These are phyloP conservation scores for Nemania abortiva DNA, from an alignment of 2,329 filamentous ascomycete species.

Conservation along the genomic window DNA sequence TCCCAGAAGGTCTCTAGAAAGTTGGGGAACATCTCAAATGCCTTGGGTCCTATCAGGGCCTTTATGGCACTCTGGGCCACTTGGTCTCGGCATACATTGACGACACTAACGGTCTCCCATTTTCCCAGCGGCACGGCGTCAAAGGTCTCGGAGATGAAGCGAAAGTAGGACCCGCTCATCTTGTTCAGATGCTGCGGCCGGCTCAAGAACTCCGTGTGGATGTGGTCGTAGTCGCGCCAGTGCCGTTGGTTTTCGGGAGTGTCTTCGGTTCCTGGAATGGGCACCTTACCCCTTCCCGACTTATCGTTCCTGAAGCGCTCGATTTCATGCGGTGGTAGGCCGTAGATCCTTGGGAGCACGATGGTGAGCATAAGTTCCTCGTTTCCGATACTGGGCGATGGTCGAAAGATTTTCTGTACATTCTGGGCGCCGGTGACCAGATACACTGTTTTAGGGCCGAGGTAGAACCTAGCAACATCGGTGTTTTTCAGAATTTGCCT, in stretches of 20 bases:
- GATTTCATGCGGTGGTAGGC: background rate
- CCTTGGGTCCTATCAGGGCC: background rate
- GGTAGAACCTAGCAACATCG: background rate
- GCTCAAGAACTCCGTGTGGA: too few relatives aligned
- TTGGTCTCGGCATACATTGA: background rate
- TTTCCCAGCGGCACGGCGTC: background rate
- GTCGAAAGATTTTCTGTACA: background rate
- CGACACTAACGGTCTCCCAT: background rate
- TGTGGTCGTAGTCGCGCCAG: too few relatives aligned
- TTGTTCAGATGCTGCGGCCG: too few relatives aligned
- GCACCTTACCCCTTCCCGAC: background rate
- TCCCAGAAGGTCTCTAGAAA: conserved; percentile 12
- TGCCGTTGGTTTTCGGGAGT: too few relatives aligned
- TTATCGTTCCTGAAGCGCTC: background rate
- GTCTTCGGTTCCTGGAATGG: too few relatives aligned
- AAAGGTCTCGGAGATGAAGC: too few relatives aligned
- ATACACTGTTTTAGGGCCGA: background rate
- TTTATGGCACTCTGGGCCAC: background rate
- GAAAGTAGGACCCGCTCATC: too few relatives aligned
- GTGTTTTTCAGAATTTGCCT: background rate
- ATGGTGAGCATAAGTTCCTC: background rate
- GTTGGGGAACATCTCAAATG: background rate
- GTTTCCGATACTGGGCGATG: background rate
- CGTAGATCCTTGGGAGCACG: background rate
- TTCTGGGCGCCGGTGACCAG: background rate